Percentiles rank a stretch among this genome's conserved stretches.
These are phyloP conservation scores for Sisymbrium altissimum DNA, from an alignment of 345 rosid species.

Conservation along the genomic window DNA sequence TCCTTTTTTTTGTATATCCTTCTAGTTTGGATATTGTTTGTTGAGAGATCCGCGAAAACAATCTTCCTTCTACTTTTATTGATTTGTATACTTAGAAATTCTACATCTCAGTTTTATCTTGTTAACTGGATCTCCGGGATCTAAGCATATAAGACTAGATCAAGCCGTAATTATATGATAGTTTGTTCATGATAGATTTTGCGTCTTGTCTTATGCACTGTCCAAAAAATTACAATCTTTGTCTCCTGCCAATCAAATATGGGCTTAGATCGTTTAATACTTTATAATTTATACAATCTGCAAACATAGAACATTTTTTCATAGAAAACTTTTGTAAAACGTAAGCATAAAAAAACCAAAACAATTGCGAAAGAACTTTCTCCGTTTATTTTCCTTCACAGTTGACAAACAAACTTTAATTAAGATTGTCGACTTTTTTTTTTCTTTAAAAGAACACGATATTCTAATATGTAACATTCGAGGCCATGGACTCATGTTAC, in stretches of 20 bases:
- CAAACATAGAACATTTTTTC: too few relatives aligned
- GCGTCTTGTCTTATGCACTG: neutral
- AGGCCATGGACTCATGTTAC: neutral
- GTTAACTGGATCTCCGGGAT: neutral
- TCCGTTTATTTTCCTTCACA: too few relatives aligned
- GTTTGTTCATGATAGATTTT: neutral
- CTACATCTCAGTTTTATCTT: too few relatives aligned
- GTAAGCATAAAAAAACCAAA: too few relatives aligned
- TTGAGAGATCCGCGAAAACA: constrained; percentile 7
- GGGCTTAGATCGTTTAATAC: neutral
- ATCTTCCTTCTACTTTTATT: neutral
- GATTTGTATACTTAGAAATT: neutral
- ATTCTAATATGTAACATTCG: neutral
- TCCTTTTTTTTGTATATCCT: too few relatives aligned
- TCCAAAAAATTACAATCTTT: neutral
- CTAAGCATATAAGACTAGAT: constrained; percentile 11
- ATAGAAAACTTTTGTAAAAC: too few relatives aligned
- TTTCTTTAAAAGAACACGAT: too few relatives aligned
- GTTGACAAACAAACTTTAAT: too few relatives aligned
- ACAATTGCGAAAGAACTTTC: too few relatives aligned
- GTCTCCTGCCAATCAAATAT: constrained; percentile 2
- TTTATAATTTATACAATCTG: too few relatives aligned
- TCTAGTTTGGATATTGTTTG: constrained; percentile 16
- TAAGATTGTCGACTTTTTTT: too few relatives aligned
- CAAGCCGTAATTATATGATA: neutral